Evolutionary conservation across 2,329 filamentous ascomycete species (phyloP).

Genomic region (Penicillium vulpinum): DNA sequence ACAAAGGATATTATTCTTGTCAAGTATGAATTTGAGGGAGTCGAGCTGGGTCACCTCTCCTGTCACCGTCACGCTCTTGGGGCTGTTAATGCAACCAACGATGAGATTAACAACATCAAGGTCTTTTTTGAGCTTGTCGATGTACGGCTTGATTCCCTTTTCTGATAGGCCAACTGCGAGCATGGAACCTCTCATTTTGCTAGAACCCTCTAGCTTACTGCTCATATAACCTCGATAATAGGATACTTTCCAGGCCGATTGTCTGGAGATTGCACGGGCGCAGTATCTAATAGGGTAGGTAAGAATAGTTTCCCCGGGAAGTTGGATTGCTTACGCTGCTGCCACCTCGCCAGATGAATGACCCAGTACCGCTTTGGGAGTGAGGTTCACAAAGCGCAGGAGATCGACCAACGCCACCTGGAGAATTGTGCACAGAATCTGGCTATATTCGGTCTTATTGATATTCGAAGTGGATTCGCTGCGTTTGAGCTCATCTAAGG

Average conservation of each 20-base stretch:
- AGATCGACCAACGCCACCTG: constrained; percentile 27
- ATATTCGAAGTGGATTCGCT: constrained; percentile 11
- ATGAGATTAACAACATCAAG: neutral
- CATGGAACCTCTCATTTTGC: neutral
- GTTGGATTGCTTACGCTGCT: constrained; percentile 19
- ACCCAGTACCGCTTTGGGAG: constrained; percentile 19
- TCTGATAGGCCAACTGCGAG: constrained; percentile 1
- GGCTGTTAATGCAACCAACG: constrained; percentile 10
- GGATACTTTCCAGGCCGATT: constrained; percentile 16
- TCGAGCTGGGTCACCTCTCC: constrained; percentile 6
- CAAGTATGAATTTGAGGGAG: neutral
- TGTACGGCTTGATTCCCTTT: neutral
- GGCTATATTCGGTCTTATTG: constrained; percentile 18
- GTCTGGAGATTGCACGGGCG: constrained; percentile 14
- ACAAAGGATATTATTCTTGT: neutral
- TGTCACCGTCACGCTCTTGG: constrained; percentile 4
- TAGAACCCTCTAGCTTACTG: neutral
- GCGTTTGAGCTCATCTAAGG: neutral
- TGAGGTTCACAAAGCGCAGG: constrained; percentile 14
- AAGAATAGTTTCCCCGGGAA: neutral
- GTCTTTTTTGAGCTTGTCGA: neutral
- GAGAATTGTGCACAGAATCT: constrained; percentile 26
- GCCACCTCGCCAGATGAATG: constrained; percentile 31
- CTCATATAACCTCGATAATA: constrained; percentile 21
- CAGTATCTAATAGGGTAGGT: neutral